These are phyloP conservation scores for Schrenkiella parvula DNA, from an alignment of 345 rosid species.

Conservation along the genomic window DNA sequence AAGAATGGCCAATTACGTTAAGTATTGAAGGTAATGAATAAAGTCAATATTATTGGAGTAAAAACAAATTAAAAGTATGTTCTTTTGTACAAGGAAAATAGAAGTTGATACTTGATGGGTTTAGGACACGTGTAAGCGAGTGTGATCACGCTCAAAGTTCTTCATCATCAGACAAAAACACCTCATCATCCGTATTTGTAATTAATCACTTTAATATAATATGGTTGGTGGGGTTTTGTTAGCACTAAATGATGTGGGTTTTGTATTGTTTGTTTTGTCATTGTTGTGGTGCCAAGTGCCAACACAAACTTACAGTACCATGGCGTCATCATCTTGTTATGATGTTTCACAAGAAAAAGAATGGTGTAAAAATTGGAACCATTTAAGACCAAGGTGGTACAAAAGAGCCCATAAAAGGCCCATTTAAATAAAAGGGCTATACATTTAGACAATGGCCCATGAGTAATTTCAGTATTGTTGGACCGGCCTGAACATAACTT, in stretches of 20 bases:
- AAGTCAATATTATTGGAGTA: not conserved
- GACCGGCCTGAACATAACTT: not conserved
- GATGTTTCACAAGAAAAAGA: not conserved
- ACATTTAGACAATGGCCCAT: not conserved
- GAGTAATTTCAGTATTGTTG: not conserved
- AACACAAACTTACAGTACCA: slow-evolving; percentile 3
- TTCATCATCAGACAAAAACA: not conserved
- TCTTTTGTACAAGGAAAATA: not conserved
- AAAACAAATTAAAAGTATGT: not conserved
- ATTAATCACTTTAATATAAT: not conserved
- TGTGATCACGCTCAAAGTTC: slow-evolving; percentile 6
- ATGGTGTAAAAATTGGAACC: not conserved
- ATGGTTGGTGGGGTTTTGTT: not conserved
- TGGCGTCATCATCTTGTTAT: not conserved
- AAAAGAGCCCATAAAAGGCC: not conserved
- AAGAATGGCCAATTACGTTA: not conserved
- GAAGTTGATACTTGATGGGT: not conserved
- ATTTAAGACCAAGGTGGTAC: no score
- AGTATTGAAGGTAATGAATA: not conserved
- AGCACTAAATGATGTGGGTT: not conserved
- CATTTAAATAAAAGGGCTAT: not conserved
- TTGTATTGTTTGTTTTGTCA: not conserved
- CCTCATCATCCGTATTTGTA: not conserved
- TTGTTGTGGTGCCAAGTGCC: slow-evolving; percentile 4
- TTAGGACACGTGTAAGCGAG: slow-evolving; percentile 14